A percentile compares a stretch with the other conserved stretches of the same genome.
These are phyloP conservation scores for Mycena metata DNA, from an alignment of 768 basidiomycete species.

Conservation along the genomic window DNA sequence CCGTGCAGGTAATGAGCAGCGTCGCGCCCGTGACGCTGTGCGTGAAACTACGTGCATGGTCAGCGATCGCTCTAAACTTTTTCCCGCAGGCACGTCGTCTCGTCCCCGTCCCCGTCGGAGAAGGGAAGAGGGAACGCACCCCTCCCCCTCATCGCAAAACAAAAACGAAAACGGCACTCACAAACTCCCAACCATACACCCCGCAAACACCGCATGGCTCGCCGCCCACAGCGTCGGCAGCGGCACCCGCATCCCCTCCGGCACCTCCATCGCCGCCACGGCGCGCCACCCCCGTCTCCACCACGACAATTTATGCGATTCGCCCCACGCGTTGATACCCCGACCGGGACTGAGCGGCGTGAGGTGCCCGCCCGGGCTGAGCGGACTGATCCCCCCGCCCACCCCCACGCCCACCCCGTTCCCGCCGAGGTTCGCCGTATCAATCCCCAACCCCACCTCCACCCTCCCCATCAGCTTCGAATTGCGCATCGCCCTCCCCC, in stretches of 20 bases:
- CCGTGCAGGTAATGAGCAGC: slow-evolving; percentile 80
- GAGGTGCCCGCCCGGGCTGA: no score
- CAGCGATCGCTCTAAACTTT: no score
- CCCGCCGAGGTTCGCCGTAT: no score
- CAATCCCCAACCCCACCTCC: no score
- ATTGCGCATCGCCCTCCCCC: slow-evolving; percentile 19
- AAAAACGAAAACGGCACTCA: slow-evolving; percentile 61
- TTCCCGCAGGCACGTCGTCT: neutral
- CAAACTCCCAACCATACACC: slow-evolving; percentile 88
- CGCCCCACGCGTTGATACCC: neutral
- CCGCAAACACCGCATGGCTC: slow-evolving; percentile 80
- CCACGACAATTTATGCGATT: slow-evolving; percentile 39
- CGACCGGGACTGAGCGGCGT: neutral
- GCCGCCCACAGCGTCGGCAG: slow-evolving; percentile 83
- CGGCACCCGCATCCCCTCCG: slow-evolving; percentile 66
- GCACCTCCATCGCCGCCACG: slow-evolving; percentile 38
- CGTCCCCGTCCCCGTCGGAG: no score
- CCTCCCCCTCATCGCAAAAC: neutral
- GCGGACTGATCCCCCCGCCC: slow-evolving; percentile 10
- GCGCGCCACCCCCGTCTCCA: slow-evolving; percentile 41
- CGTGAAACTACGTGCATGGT: slow-evolving; percentile 66
- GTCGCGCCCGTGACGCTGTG: slow-evolving; percentile 79
- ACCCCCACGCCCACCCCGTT: no score
- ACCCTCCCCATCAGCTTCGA: slow-evolving; percentile 27
- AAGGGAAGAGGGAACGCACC: no score